A percentile compares a stretch with the other conserved stretches of the same genome.
Evolutionary conservation across 1,284 basidiomycete genomes (phyloP).

Genomic region (Malassezia sp.): DNA sequence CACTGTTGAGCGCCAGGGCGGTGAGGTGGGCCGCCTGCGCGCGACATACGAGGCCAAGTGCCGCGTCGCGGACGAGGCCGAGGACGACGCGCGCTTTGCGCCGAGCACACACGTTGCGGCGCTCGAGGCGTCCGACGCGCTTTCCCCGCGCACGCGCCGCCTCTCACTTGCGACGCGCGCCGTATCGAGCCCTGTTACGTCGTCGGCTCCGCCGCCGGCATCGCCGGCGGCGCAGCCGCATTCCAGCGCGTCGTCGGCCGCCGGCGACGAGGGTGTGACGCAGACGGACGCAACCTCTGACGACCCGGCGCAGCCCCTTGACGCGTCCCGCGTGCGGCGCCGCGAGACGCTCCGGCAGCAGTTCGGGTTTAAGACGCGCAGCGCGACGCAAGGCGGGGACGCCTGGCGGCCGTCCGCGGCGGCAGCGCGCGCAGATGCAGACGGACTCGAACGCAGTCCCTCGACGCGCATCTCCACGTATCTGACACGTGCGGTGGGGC

Average conservation of each 20-base stretch:
- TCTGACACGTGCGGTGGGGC: conserved; percentile 32
- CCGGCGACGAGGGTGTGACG: not conserved
- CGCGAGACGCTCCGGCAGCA: conserved; percentile 42
- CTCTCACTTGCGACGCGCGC: not conserved
- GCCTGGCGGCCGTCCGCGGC: not conserved
- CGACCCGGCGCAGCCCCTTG: not conserved
- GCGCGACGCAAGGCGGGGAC: not conserved
- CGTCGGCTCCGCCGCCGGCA: not conserved
- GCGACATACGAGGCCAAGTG: conserved; percentile 39
- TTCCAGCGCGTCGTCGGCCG: not conserved
- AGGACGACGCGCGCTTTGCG: conserved; percentile 42
- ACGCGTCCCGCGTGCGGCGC: conserved; percentile 29
- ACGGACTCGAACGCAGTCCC: not conserved
- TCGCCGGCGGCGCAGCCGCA: not conserved
- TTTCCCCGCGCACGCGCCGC: conserved; percentile 1
- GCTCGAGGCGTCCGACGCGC: conserved; percentile 12
- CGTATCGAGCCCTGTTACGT: not conserved
- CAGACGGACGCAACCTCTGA: not conserved
- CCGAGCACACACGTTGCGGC: conserved; percentile 9
- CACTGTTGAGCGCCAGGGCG: conserved; percentile 28
- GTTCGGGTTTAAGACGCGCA: conserved; percentile 36
- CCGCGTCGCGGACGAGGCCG: conserved; percentile 39
- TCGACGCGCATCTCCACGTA: conserved; percentile 17
- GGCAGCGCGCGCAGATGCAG: not conserved
- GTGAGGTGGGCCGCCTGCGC: conserved; percentile 31